Base-by-base conservation (phyloP, 345 rosid species). In the Sonneratia alba region DNA sequence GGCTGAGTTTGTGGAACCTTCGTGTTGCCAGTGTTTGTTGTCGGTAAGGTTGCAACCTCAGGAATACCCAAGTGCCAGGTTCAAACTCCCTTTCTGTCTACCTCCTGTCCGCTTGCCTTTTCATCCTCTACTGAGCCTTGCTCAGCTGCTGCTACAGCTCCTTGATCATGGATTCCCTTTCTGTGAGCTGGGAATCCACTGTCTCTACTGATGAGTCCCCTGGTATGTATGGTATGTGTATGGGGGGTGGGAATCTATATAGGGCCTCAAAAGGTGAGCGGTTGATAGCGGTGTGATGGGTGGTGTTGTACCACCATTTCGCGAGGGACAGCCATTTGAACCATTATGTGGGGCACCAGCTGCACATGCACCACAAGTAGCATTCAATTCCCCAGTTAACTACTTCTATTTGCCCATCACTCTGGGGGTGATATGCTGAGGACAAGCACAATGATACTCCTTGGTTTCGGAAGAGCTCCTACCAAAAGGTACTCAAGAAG, bases 341-440 rank as follows among this genome's bases (percentile, higher is more conserved):
- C 11, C 70, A 64, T 4, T 16, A 12, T 7, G 7, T 6, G 18
- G 75, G 62, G n/a, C 16, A 22, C 7, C 36, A 10, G 22, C 5
- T 34, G 32, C 14, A 37, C 27, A 32, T n/a, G 32, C 70, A 72
- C 16, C 70, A 2, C 43, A 65, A 36, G 21, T 49, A 72, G 0
- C 57, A 34, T 66, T 73, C 71, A 7, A 73, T 21, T 11, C 47
- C 32, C 27, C 37, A 9, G 22, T 73, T 73, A 6, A 53, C 62
- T 0, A 37, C 21, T 32, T 73, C n/a, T 1, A 71, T 53, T 27
- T 73, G 70, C 24, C 66, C 68, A 24, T 71, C 51, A 24, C 4
- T 59, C 32, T 71, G n/a, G 10, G 68, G 53, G 53, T 55, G 76
- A 15, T 73, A 53, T 45, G 76, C 66, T 56, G 76, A 38, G 18